phyloP scores from a whole-genome alignment of 2,329 filamentous ascomycete species.

The Talaromyces funiculosus region DNA sequence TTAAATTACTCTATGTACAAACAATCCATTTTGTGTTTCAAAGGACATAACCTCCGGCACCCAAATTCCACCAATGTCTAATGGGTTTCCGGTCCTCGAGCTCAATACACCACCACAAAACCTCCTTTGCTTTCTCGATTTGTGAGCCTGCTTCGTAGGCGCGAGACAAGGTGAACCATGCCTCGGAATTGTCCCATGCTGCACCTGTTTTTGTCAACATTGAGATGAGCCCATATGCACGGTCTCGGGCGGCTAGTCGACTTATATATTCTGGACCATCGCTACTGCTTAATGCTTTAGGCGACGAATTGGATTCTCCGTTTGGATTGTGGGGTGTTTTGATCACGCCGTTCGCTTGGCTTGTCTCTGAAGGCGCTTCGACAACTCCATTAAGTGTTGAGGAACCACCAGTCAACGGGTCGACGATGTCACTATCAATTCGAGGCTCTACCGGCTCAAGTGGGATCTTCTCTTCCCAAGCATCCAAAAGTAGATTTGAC shows the following conservation, averaged over 20 bases:
- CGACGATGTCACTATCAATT: slow-evolving; percentile 24
- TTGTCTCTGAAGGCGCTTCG: neutral
- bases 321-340: neutral
- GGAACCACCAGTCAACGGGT: slow-evolving; percentile 18
- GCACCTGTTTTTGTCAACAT: slow-evolving; percentile 76
- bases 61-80: slow-evolving; percentile 69
- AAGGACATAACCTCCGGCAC: slow-evolving; percentile 61
- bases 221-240: slow-evolving; percentile 77
- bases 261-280: slow-evolving; percentile 48
- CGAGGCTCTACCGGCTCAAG: slow-evolving; percentile 28
- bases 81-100: slow-evolving; percentile 80
- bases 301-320: slow-evolving; percentile 12
- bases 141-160: slow-evolving; percentile 85
- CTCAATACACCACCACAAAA: slow-evolving; percentile 96
- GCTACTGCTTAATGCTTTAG: neutral
- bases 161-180: slow-evolving; percentile 82
- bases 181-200: slow-evolving; percentile 88
- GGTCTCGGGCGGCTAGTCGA: slow-evolving; percentile 80
- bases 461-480: slow-evolving; percentile 57
- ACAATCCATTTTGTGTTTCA: slow-evolving; percentile 16
- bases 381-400: neutral
- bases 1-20: slow-evolving; percentile 7
- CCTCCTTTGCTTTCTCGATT: slow-evolving; percentile 80
- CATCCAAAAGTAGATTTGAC: slow-evolving; percentile 77
- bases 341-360: neutral